Evolutionary conservation across 2,329 filamentous ascomycete species (phyloP).

Genomic region (Fusarium sororula): DNA sequence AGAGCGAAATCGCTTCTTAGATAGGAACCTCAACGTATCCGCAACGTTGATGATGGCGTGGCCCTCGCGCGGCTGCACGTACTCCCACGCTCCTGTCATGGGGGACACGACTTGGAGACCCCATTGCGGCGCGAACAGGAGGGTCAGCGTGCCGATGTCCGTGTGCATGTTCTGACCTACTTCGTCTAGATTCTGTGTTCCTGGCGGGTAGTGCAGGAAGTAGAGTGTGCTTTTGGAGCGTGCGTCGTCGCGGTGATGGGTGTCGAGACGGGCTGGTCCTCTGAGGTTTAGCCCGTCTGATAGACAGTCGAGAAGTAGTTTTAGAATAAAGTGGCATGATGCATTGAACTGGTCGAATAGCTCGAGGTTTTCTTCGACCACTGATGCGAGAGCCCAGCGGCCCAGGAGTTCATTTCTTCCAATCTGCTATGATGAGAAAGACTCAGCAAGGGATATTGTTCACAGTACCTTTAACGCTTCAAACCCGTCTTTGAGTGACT

Average conservation of each 20-base stretch:
- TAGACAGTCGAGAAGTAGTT: conserved; percentile 5
- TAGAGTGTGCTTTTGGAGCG: conserved; percentile 21
- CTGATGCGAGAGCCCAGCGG: conserved; percentile 4
- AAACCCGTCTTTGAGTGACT: conserved; percentile 1
- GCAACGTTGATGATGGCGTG: conserved; percentile 6
- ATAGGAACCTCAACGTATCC: conserved; percentile 16
- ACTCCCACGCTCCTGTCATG: not conserved
- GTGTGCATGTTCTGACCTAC: conserved; percentile 27
- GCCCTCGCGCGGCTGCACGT: not conserved
- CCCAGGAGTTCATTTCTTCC: conserved; percentile 1
- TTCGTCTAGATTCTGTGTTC: not conserved
- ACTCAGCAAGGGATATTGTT: too few relatives aligned
- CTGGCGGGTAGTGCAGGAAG: conserved; percentile 12
- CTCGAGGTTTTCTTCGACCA: not conserved
- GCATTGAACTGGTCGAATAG: conserved; percentile 11
- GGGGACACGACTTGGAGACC: conserved; percentile 16
- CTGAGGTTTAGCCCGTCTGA: not conserved
- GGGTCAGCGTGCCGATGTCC: conserved; percentile 7
- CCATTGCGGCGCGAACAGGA: conserved; percentile 20
- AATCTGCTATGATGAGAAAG: not conserved
- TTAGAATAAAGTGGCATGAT: conserved; percentile 10
- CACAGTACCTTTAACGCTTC: conserved; percentile 10
- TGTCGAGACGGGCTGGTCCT: not conserved
- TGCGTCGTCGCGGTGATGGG: conserved; percentile 2
- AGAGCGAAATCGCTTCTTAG: not conserved